Percentiles rank a stretch among this genome's conserved stretches.
Conservation (phyloP, 371 early-diverging fungal genomes). For the Rhizomucor miehei region DNA sequence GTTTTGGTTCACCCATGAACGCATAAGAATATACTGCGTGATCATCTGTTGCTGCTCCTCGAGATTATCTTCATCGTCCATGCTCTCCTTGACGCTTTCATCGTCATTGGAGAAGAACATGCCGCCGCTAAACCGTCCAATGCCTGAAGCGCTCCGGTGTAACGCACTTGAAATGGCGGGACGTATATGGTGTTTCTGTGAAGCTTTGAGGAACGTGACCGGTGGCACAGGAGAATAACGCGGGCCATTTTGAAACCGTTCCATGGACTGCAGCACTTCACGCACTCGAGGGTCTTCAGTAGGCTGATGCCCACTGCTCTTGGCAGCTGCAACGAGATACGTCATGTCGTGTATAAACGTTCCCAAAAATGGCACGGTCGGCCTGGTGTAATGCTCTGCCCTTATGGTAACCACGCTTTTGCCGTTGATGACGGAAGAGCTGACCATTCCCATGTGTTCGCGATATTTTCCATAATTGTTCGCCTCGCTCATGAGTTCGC, state of each 20-base stretch:
- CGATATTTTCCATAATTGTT: slow-evolving; percentile 75
- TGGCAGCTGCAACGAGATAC: slow-evolving; percentile 67
- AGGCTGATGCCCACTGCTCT: slow-evolving; percentile 34
- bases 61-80: slow-evolving; percentile 14
- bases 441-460: slow-evolving; percentile 57
- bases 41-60: slow-evolving; percentile 44
- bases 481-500: slow-evolving; percentile 66
- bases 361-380: slow-evolving; percentile 77
- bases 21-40: slow-evolving; percentile 58
- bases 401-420: slow-evolving; percentile 32
- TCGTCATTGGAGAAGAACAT: slow-evolving; percentile 24
- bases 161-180: slow-evolving; percentile 53
- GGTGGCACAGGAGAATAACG: slow-evolving; percentile 57
- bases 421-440: slow-evolving; percentile 29
- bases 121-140: slow-evolving; percentile 46
- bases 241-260: slow-evolving; percentile 61
- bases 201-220: slow-evolving; percentile 46
- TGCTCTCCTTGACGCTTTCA: slow-evolving; percentile 11
- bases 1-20: slow-evolving; percentile 53
- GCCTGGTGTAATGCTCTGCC: slow-evolving; percentile 48
- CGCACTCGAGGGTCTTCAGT: slow-evolving; percentile 54
- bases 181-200: slow-evolving; percentile 56
- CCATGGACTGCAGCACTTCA: slow-evolving; percentile 50
- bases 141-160: slow-evolving; percentile 49
- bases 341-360: slow-evolving; percentile 80